Percentiles rank a stretch among this genome's conserved stretches.
Evolutionary conservation across 2,329 filamentous ascomycete genomes (phyloP).

Genomic region (Knoxdaviesia capensis): DNA sequence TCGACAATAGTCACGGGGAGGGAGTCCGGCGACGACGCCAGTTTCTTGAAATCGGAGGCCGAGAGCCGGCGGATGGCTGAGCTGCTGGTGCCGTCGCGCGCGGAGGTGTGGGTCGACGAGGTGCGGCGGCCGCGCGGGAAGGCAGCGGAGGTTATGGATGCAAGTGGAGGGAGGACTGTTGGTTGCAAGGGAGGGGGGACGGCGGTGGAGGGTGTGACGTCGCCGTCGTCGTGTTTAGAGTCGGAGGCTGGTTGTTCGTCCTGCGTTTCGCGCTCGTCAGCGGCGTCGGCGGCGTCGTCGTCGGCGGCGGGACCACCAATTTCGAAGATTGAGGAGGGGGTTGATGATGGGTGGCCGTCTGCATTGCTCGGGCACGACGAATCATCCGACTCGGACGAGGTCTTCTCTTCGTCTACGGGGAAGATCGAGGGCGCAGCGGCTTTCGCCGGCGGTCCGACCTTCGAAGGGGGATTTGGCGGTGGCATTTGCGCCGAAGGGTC

Average conservation of each 20-base stretch:
- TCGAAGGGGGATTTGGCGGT: too few relatives aligned
- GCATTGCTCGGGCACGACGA: neutral
- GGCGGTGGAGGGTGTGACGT: neutral
- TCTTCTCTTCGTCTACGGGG: slow-evolving; percentile 1
- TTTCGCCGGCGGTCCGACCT: neutral
- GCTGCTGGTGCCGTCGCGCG: slow-evolving; percentile 9
- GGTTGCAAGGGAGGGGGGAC: neutral
- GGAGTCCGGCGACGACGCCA: slow-evolving; percentile 35
- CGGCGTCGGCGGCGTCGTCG: neutral
- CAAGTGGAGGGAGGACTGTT: neutral
- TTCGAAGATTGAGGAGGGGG: neutral
- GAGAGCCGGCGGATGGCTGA: slow-evolving; percentile 33
- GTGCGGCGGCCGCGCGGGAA: too few relatives aligned
- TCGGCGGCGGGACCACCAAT: neutral
- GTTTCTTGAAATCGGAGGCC: slow-evolving; percentile 35
- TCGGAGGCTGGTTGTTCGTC: too few relatives aligned
- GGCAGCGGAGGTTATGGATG: neutral
- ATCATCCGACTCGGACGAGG: slow-evolving; percentile 1
- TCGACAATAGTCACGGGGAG: slow-evolving; percentile 25
- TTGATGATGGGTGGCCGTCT: neutral
- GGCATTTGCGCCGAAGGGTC: neutral
- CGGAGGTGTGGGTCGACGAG: too few relatives aligned
- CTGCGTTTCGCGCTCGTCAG: too few relatives aligned
- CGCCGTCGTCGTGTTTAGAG: neutral
- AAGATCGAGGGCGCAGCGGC: neutral